Base-by-base conservation (phyloP, 1,284 basidiomycete species). In the Heterobasidion occidentale region DNA sequence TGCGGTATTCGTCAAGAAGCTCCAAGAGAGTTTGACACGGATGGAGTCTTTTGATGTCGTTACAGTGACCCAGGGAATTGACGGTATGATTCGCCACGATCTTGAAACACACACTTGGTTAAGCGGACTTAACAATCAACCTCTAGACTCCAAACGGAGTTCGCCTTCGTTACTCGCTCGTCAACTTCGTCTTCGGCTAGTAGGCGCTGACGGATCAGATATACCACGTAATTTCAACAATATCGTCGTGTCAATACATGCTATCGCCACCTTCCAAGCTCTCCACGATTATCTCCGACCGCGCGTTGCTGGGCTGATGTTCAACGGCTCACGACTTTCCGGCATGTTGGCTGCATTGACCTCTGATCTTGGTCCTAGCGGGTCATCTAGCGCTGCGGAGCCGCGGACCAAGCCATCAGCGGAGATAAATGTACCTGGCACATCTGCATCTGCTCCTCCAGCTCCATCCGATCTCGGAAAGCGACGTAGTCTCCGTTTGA, bases 31-130 rank as follows among this genome's bases (percentile, higher is more conserved):
- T 65, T 72, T 98, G 33, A 96, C 94, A 9, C 77, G 93, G 61
- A 88, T 96, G 80, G 94, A 98, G 68, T 86, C 84, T n/a, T 96
- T 95, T 61, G 92, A 97, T 52, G 95, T 98, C 3, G 81, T 91
- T 53, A 93, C 92, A 0, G 90, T 95, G 1, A 78, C 87, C 1
- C 86, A 90, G 64, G n/a, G 81, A 52, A 79, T 74, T 60, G 91
- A 90, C 68, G 89, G 87, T 91, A 61, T 55, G 80, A 70, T 38
- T 38, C 53, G n/a, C 7, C 58, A 36, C 36, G 14, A 14, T 45
- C 17, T 45, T 17, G 42, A 17, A 14, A 45, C 12, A 45, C 42
- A 45, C 8, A 45, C 42, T 7, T 17, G 17, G 17, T 45, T 14
- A 14, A 14, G 12, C 42, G 27, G 27, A 27, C 27, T 27, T 27